Evolutionary conservation across 2,329 filamentous ascomycete genomes (phyloP).

Genomic region (Pyricularia grisea): DNA sequence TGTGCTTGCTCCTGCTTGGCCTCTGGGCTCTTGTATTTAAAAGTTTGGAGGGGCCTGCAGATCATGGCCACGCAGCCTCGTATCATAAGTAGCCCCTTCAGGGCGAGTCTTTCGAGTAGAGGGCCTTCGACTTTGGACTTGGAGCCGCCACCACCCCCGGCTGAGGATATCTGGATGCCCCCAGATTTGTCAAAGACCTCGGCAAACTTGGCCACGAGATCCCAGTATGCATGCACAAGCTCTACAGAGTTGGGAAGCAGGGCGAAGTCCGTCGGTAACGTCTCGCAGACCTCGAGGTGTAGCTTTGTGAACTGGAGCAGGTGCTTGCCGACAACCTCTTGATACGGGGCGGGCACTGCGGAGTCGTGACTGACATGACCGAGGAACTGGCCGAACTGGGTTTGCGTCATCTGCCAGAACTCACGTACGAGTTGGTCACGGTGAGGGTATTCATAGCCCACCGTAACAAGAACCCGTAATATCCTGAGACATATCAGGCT

Average conservation of each 20-base stretch:
- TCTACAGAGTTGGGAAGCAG: slow-evolving; percentile 70
- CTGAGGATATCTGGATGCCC: slow-evolving; percentile 38
- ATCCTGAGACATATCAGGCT: slow-evolving; percentile 73
- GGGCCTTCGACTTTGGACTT: slow-evolving; percentile 49
- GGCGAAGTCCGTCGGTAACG: slow-evolving; percentile 74
- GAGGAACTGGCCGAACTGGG: slow-evolving; percentile 71
- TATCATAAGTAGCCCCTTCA: slow-evolving; percentile 76
- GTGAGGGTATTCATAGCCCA: slow-evolving; percentile 78
- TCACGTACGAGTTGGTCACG: slow-evolving; percentile 65
- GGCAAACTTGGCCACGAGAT: slow-evolving; percentile 66
- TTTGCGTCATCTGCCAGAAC: slow-evolving; percentile 72
- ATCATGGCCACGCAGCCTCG: slow-evolving; percentile 79
- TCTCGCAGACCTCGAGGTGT: slow-evolving; percentile 74
- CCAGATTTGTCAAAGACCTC: slow-evolving; percentile 58
- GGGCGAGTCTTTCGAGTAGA: slow-evolving; percentile 66
- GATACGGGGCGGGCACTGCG: slow-evolving; percentile 41
- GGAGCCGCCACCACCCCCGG: slow-evolving; percentile 21
- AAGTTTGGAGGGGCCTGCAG: slow-evolving; percentile 69
- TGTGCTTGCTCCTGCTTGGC: slow-evolving; percentile 67
- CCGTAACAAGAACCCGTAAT: slow-evolving; percentile 66
- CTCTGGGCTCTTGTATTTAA: slow-evolving; percentile 70
- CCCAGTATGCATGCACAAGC: slow-evolving; percentile 79
- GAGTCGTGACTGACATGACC: slow-evolving; percentile 48
- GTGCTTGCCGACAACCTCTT: slow-evolving; percentile 69
- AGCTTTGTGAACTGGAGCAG: slow-evolving; percentile 85